Evolutionary conservation across 495 filamentous ascomycete species (phyloP).

Genomic region (Chaetomium tenue): DNA sequence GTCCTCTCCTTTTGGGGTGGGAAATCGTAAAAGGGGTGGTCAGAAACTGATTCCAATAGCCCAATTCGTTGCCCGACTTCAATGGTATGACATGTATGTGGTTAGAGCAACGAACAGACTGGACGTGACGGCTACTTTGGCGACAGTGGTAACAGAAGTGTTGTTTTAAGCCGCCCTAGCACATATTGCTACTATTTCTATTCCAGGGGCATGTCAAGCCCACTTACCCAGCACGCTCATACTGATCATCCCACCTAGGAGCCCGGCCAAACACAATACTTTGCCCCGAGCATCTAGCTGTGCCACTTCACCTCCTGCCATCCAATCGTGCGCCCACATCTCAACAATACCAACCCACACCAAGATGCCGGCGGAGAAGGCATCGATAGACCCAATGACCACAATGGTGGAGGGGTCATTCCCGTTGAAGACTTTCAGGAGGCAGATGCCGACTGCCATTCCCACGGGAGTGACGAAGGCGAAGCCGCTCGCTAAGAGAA

Average conservation of each 20-base stretch:
- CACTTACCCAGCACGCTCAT: slow-evolving; percentile 41
- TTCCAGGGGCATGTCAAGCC: slow-evolving; percentile 24
- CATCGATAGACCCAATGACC: slow-evolving; percentile 57
- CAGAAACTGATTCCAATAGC: neutral
- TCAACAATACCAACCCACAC: slow-evolving; percentile 60
- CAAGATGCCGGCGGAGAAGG: slow-evolving; percentile 57
- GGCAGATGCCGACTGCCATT: slow-evolving; percentile 60
- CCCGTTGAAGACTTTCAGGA: slow-evolving; percentile 54
- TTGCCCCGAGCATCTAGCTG: slow-evolving; percentile 24
- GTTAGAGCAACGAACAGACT: too few relatives aligned
- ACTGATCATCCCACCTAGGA: slow-evolving; percentile 29
- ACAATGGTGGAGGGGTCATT: slow-evolving; percentile 54
- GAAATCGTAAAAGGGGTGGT: neutral
- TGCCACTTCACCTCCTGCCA: slow-evolving; percentile 37
- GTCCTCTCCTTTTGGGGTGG: neutral
- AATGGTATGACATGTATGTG: too few relatives aligned
- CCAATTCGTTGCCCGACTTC: neutral
- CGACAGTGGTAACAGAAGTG: too few relatives aligned
- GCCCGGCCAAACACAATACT: slow-evolving; percentile 20
- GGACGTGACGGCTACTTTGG: too few relatives aligned
- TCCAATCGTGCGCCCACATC: slow-evolving; percentile 60
- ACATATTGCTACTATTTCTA: too few relatives aligned
- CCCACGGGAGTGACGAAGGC: slow-evolving; percentile 56
- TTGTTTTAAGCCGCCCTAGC: too few relatives aligned
- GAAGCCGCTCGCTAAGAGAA: slow-evolving; percentile 51